A percentile compares a stretch with the other conserved stretches of the same genome.
These are phyloP conservation scores for Microascus cirrosus DNA, from an alignment of 2,329 filamentous ascomycete genomes.

Conservation along the genomic window DNA sequence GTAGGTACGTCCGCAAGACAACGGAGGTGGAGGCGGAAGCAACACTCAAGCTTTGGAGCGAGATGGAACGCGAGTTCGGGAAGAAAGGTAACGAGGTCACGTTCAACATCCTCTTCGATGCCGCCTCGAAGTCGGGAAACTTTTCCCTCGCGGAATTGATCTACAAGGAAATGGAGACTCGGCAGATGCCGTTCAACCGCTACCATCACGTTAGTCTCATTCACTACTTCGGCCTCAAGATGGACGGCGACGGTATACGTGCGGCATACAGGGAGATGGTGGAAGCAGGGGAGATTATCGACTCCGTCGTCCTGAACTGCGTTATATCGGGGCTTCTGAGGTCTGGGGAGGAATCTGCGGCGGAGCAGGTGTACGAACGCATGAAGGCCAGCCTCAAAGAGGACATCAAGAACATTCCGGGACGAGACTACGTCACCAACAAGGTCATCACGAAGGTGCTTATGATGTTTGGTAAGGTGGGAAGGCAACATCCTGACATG, in stretches of 20 bases:
- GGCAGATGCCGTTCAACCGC: conserved; percentile 60
- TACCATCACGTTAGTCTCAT: conserved; percentile 76
- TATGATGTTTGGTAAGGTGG: conserved; percentile 45
- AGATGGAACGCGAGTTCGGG: conserved; percentile 71
- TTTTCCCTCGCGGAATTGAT: conserved; percentile 77
- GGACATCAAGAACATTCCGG: conserved; percentile 22
- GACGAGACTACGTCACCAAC: conserved; percentile 32
- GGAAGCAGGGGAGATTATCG: conserved; percentile 75
- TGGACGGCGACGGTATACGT: conserved; percentile 63
- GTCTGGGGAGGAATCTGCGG: conserved; percentile 64
- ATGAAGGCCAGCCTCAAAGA: conserved; percentile 59
- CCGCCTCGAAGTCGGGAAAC: conserved; percentile 76
- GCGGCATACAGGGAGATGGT: conserved; percentile 74
- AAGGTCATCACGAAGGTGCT: conserved; percentile 42
- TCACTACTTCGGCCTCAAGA: conserved; percentile 67
- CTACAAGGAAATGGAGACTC: conserved; percentile 64
- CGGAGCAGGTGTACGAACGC: conserved; percentile 68
- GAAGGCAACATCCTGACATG: conserved; percentile 44
- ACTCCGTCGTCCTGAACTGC: conserved; percentile 77
- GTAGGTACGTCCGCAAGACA: conserved; percentile 55
- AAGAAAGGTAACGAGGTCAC: conserved; percentile 64
- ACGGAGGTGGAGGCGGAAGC: conserved; percentile 43
- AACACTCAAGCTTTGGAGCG: conserved; percentile 69
- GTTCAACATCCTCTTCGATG: conserved; percentile 86
- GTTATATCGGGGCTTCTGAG: conserved; percentile 70